Evolutionary conservation across 2,329 filamentous ascomycete genomes (phyloP).

Genomic region (Phyllosticta ampelicida): DNA sequence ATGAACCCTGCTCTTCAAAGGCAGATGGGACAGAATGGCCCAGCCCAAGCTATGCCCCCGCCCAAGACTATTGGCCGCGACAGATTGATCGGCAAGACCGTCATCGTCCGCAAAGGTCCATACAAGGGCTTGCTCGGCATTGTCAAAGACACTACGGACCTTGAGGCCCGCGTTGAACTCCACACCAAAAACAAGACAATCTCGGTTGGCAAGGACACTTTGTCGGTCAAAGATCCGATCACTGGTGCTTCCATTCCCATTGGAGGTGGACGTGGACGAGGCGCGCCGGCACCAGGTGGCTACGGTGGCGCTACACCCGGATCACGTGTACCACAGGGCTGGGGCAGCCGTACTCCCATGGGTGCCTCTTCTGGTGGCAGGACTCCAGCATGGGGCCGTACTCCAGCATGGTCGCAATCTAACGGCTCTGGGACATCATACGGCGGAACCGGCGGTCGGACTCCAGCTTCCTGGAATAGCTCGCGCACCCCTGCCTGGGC

Average conservation of each 20-base stretch:
- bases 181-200: slow-evolving; percentile 92
- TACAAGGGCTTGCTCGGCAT: slow-evolving; percentile 92
- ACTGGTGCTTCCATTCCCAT: slow-evolving; percentile 72
- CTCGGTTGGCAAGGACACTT: slow-evolving; percentile 66
- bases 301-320: slow-evolving; percentile 20
- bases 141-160: slow-evolving; percentile 87
- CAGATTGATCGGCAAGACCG: slow-evolving; percentile 78
- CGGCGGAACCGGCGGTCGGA: slow-evolving; percentile 35
- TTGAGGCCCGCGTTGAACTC: slow-evolving; percentile 77
- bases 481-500: slow-evolving; percentile 22
- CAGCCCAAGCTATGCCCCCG: slow-evolving; percentile 46
- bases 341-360: slow-evolving; percentile 36
- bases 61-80: slow-evolving; percentile 68
- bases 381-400: slow-evolving; percentile 52
- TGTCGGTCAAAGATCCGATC: slow-evolving; percentile 73
- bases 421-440: slow-evolving; percentile 20
- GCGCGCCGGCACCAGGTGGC: slow-evolving; percentile 12
- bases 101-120: slow-evolving; percentile 74
- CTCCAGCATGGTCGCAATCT: slow-evolving; percentile 35
- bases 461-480: slow-evolving; percentile 21
- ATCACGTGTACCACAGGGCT: slow-evolving; percentile 27
- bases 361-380: slow-evolving; percentile 38
- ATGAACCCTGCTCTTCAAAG: slow-evolving; percentile 90
- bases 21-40: slow-evolving; percentile 41
- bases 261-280: slow-evolving; percentile 35